These are phyloP conservation scores for Microascus cirrosus DNA, from an alignment of 2,329 filamentous ascomycete genomes.

Conservation along the genomic window DNA sequence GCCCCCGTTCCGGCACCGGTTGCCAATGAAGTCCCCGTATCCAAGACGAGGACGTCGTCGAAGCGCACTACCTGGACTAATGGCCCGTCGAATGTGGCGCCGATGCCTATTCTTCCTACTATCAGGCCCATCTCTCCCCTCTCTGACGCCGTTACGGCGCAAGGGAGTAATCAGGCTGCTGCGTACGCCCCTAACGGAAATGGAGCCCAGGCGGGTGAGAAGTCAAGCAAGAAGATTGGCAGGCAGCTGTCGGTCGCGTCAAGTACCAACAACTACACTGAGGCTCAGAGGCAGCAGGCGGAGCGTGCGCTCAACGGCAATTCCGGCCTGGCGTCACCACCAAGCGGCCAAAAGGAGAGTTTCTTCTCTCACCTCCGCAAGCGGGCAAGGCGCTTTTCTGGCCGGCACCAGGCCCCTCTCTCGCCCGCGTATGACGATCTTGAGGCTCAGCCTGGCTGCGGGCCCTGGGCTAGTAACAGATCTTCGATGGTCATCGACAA, in stretches of 20 bases:
- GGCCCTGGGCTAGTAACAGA: conserved; percentile 76
- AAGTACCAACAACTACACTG: conserved; percentile 84
- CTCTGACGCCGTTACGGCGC: conserved; percentile 85
- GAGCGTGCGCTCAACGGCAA: conserved; percentile 83
- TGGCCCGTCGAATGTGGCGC: conserved; percentile 66
- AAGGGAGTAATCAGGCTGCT: conserved; percentile 49
- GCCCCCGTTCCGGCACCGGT: conserved; percentile 30
- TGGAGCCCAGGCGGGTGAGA: conserved; percentile 38
- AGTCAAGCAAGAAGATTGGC: conserved; percentile 80
- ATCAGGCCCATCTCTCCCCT: conserved; percentile 92
- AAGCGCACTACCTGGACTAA: conserved; percentile 95
- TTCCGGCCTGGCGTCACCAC: conserved; percentile 63
- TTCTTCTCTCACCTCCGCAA: conserved; percentile 98
- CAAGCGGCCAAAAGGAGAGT: conserved; percentile 76
- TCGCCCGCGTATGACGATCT: conserved; percentile 76
- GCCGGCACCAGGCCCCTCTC: conserved; percentile 72
- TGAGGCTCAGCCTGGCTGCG: conserved; percentile 86
- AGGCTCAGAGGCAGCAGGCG: conserved; percentile 80
- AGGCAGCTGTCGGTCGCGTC: conserved; percentile 88
- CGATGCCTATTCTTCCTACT: conserved; percentile 91
- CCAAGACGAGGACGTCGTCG: conserved; percentile 33
- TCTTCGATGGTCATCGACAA: conserved; percentile 72
- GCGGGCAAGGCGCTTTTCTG: conserved; percentile 82
- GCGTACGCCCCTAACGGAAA: conserved; percentile 21
- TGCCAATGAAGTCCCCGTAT: conserved; percentile 26